Percentiles rank a stretch among this genome's conserved stretches.
Conservation (phyloP, 257 asterid species). For the Plantago ovata region DNA sequence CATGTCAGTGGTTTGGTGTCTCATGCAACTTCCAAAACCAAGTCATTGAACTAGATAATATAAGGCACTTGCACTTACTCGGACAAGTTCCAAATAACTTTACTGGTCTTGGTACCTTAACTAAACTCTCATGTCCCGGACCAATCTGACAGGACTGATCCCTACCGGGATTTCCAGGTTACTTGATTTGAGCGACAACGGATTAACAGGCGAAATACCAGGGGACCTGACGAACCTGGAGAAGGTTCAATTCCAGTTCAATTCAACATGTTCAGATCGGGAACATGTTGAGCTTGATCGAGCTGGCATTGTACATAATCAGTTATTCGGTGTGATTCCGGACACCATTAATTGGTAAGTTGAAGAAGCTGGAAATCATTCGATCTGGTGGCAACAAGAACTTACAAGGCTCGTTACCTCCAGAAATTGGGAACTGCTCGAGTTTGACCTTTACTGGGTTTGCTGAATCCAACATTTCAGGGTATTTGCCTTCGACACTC, state of each 20-base stretch:
- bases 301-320: conserved; percentile 40
- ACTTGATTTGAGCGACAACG: conserved; percentile 48
- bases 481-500: conserved; percentile 43
- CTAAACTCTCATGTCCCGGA: conserved; percentile 41
- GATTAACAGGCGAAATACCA: conserved; percentile 44
- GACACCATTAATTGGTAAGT: conserved; percentile 33
- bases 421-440: conserved; percentile 48
- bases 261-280: too few relatives aligned
- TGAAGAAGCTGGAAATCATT: conserved; percentile 39
- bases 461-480: conserved; percentile 51
- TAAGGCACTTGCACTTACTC: conserved; percentile 41
- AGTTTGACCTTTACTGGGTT: conserved; percentile 43
- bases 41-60: conserved; percentile 34
- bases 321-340: conserved; percentile 42
- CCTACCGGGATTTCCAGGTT: conserved; percentile 28
- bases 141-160: conserved; percentile 40
- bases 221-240: conserved; percentile 29
- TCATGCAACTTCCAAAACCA: conserved; percentile 38
- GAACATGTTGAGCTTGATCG: conserved; percentile 26
- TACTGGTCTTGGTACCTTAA: conserved; percentile 31
- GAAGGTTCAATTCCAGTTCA: conserved; percentile 34
- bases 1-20: conserved; percentile 25
- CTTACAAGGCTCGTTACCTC: conserved; percentile 48
- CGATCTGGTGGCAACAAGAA: conserved; percentile 66
- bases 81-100: conserved; percentile 40